Base-by-base conservation (phyloP, 2,329 filamentous ascomycete species). In the Colletotrichum tropicale region DNA sequence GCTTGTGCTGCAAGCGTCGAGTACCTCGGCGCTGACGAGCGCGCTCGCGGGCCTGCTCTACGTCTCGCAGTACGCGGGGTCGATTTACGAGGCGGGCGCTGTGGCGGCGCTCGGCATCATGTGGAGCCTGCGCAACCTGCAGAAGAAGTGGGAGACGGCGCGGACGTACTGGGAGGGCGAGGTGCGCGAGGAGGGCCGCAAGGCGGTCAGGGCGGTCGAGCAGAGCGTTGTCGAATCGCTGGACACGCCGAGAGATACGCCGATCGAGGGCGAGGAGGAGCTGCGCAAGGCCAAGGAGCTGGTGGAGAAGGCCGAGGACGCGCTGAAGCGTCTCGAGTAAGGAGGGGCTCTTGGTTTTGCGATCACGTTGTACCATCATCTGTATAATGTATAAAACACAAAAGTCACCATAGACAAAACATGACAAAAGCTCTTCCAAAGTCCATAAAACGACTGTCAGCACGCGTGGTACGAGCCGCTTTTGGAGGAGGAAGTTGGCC, bases 1-100 rank as follows among this genome's bases (percentile, higher is more conserved):
- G 72, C 90, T 96, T 3, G 92, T 98, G 6, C 82, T 98, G 6
- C 93, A 96, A 80, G 94, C 94, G 1, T 85, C 95, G 1, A 93
- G 92, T 68, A 95, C 95, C 0, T 94, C 94, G 0, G 91, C 92
- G 6, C 85, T 94, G 5, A 90, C 90, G 1, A 86, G 86, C 1
- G 87, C 88, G 0, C 85, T 93, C 1, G 89, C 89, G 1, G 89
- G 84, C 1, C 85, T 93, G 12, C 85, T 90, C 3, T 93, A 93
- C 79, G 79, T 91, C 9, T 91, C 90, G 3, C 88, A 87, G 0
- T 84, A 89, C 24, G 88, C 90, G 2, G 87, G 88, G 0, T 86
- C 86, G 5, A 74, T 91, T 0, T 93, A 93, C 80, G 92, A 93
- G 80, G 91, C 91, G 10, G 91, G 91, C 28, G 90, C 91, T 2